Base-by-base conservation (phyloP, 1,139 yeast species). In the Petasospora fabianii region DNA sequence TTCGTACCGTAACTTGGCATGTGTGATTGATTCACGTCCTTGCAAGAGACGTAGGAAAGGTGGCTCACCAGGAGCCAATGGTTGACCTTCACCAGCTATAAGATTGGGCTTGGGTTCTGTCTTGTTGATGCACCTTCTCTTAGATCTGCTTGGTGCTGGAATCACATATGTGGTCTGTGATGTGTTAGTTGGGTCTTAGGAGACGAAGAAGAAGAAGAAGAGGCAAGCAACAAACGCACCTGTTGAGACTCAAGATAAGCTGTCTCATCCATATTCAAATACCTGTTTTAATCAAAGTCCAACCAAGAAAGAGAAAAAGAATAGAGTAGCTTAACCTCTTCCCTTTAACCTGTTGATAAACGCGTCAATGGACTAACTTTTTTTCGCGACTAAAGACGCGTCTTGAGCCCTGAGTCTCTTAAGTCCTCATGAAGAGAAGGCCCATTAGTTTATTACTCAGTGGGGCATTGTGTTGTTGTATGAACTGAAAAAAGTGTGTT, bases 11-110 rank as follows among this genome's bases (percentile, higher is more conserved):
- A 58, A 53, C 14, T 50, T 34, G 12, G 64, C 66, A 37, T 68
- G 61, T 3, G 50, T 58, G 2, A 47, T 41, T 0, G 71, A 60
- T 44, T 76, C 82, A 3, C 56, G 46, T 0, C 76, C 77, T 13
- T 57, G 54, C 26, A 71, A 52, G 3, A 75, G 58, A 30, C 55
- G 50, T 8, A 62, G 40, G 44, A 73, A 71, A 6, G 76, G 74
- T 1, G 51, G 17, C 4, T 31, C 26, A 8, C 16, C 12, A 3
- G 19, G 26, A 1, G 31, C 35, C 1, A 39, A 14, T 3, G 48
- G 35, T 3, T 17, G 4, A 3, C 52, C 56, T 34, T 51, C 56
- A 1, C 47, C 49, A 4, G 45, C 31, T 3, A 47, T 34, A 2
- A 32, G 32, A 11, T 24, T 12, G 13, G n/a, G 6, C n/a, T 27